Percentiles rank a stretch among this genome's conserved stretches.
Conservation (phyloP, 2,329 filamentous ascomycete species). For the Lasiodiplodia sp. region DNA sequence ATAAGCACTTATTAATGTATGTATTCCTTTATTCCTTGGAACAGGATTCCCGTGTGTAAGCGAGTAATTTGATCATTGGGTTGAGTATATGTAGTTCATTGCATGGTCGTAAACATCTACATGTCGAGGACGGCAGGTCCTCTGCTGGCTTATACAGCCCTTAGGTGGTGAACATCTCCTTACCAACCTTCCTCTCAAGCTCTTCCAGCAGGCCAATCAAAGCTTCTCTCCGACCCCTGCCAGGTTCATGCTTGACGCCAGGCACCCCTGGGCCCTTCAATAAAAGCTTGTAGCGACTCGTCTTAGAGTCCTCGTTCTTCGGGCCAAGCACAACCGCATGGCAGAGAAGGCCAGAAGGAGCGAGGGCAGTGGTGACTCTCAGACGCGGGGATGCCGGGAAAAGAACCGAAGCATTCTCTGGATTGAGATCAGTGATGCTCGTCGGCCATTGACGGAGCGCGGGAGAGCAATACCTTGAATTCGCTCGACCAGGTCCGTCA, state of each 20-base stretch:
- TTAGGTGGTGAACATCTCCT: slow-evolving; percentile 22
- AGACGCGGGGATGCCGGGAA: slow-evolving; percentile 23
- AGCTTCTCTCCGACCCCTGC: slow-evolving; percentile 20
- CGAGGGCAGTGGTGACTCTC: slow-evolving; percentile 23
- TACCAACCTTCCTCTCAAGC: slow-evolving; percentile 26
- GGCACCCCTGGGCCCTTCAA: slow-evolving; percentile 23
- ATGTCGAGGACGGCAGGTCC: background rate
- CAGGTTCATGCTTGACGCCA: slow-evolving; percentile 4
- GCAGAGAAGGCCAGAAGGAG: slow-evolving; percentile 21
- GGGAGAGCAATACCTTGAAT: slow-evolving; percentile 19
- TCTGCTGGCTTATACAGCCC: background rate
- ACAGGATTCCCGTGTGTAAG: background rate
- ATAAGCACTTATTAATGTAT: slow-evolving; percentile 1
- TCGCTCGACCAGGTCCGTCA: slow-evolving; percentile 24
- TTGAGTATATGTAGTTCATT: background rate
- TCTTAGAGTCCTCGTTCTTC: slow-evolving; percentile 28
- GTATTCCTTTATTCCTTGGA: background rate
- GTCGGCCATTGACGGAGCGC: too few relatives aligned
- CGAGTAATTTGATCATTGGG: background rate
- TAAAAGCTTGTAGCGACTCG: slow-evolving; percentile 26
- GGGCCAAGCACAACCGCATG: slow-evolving; percentile 27
- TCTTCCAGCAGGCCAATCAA: slow-evolving; percentile 27
- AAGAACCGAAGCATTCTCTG: slow-evolving; percentile 28
- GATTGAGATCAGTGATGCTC: background rate
- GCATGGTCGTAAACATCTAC: background rate